These are phyloP conservation scores for Apiotrichum montevideense DNA, from an alignment of 1,284 basidiomycete genomes.

Conservation along the genomic window DNA sequence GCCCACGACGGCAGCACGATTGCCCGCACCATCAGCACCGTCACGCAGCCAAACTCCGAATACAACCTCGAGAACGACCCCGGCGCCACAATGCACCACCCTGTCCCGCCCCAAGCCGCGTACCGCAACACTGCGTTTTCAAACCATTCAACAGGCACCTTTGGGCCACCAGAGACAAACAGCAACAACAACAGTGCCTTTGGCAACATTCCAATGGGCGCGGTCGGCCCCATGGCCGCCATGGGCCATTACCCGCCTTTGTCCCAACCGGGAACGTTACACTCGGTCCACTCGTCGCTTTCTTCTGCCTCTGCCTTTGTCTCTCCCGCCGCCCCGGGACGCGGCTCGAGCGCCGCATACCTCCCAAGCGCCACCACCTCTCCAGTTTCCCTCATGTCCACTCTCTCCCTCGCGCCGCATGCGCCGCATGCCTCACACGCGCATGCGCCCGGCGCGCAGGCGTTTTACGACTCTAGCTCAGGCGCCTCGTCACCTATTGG, in stretches of 20 bases:
- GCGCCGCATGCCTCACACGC: neutral
- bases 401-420: neutral
- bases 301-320: neutral
- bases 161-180: neutral
- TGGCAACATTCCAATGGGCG: neutral
- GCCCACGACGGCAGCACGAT: constrained; percentile 26
- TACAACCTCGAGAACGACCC: constrained; percentile 17
- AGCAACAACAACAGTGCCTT: neutral
- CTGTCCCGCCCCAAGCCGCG: neutral
- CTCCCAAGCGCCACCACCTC: neutral
- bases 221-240: neutral
- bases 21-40: constrained; percentile 30
- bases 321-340: too few relatives aligned
- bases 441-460: neutral
- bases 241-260: neutral
- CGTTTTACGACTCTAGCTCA: too few relatives aligned
- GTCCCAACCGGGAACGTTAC: neutral
- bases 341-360: too few relatives aligned
- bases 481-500: too few relatives aligned
- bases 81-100: constrained; percentile 3
- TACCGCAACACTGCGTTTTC: neutral
- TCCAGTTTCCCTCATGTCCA: neutral
- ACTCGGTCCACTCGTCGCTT: too few relatives aligned
- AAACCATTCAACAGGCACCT: neutral
- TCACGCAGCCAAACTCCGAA: constrained; percentile 17